Conservation (phyloP, 176 grass and related monocot species). For the Lolium rigidum region DNA sequence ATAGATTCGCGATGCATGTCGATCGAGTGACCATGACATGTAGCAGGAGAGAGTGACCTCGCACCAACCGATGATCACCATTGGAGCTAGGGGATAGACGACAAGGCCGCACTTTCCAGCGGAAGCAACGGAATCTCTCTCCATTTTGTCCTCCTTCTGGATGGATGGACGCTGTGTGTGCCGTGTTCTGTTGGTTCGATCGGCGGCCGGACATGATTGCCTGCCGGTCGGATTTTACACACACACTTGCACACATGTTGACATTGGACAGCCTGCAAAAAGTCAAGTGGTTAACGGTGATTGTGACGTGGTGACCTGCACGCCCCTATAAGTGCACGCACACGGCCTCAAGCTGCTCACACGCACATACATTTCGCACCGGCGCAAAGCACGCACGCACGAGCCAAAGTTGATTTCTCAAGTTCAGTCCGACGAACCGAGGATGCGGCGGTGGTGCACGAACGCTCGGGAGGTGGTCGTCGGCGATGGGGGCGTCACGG, state of each 20-base stretch:
- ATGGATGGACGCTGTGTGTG: too few relatives aligned
- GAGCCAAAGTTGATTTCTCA: neutral
- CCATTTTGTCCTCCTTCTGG: neutral
- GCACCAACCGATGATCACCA: neutral
- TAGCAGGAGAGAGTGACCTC: neutral
- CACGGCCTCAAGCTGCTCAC: neutral
- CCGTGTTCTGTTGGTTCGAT: neutral
- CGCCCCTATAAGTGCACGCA: neutral
- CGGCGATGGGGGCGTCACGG: constrained; percentile 18
- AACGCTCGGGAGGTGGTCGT: constrained; percentile 60
- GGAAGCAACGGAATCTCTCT: neutral
- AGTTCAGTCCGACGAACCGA: neutral
- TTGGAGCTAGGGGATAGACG: neutral
- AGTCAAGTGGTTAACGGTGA: neutral
- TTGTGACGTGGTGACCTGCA: neutral
- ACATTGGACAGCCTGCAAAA: neutral
- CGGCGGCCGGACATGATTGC: too few relatives aligned
- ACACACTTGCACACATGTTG: neutral
- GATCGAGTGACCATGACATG: neutral
- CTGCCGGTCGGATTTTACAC: neutral
- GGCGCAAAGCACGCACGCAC: neutral
- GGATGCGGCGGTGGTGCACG: constrained; percentile 40
- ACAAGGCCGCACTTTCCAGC: constrained; percentile 1
- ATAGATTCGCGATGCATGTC: neutral
- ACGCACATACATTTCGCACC: neutral